Base-by-base conservation (phyloP, 257 asterid species). In the Fraxinus excelsior region DNA sequence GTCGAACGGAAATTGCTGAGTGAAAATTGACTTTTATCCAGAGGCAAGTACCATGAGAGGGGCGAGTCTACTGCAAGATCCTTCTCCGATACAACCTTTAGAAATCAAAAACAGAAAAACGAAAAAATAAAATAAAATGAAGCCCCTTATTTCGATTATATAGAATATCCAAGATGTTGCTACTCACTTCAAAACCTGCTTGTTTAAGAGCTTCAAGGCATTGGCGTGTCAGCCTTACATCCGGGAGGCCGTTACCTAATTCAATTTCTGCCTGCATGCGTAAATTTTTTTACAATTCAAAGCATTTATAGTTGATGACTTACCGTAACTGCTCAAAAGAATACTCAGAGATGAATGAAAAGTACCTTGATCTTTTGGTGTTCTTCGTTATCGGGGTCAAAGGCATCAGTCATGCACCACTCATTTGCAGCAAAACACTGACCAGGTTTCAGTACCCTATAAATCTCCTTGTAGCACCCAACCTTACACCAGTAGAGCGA, bases 401-500 rank as follows among this genome's bases (percentile, higher is more conserved):
- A 96, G 25, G 91, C 85, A 74, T 87, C 97, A 32, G 97, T 96
- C 99, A 96, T 93, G 87, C 99, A 96, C 99, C 99, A 96, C 78
- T 96, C 99, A 38, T 96, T 91, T 28, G 97, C 99, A 75, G 99
- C 99, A 77, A 96, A 96, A 81, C 92, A 89, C 78, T 93, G 98
- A 49, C 99, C 99, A 10, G 98, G 98, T 84, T 91, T 96, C 71
- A 96, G 89, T 44, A 96, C 97, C 77, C 99, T 87, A 80, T 89
- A 87, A 73, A 96, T 78, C 87, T 96, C 99, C 81, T 87, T 88
- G 77, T 96, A 96, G 91, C 98, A 93, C 70, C 92, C 98, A 46
- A 93, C 99, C 99, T 96, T 62, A 80, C 51, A 58, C 40, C 25
- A 40, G 19, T 66, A 18, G 77, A 65, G 42, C 1, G 76, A 37